Percentiles rank a stretch among this genome's conserved stretches.
phyloP scores from a whole-genome alignment of 2,329 filamentous ascomycete species.

The Diaporthe humulicola region DNA sequence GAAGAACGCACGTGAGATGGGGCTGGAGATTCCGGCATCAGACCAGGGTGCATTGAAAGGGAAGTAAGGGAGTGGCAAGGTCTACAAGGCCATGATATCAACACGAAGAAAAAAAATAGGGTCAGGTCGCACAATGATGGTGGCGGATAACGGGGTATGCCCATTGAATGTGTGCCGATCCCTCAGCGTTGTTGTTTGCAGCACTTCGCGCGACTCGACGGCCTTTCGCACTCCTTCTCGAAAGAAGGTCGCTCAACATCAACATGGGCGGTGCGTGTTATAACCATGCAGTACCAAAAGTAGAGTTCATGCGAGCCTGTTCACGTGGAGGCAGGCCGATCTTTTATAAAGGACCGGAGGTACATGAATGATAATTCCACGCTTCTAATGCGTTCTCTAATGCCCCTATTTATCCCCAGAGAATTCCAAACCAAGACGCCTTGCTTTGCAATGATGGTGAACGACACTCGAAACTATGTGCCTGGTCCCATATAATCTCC shows the following conservation, averaged over 20 bases:
- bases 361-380: conserved; percentile 3
- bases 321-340: background rate
- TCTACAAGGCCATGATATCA: background rate
- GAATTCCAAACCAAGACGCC: conserved; percentile 37
- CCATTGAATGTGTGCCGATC: background rate
- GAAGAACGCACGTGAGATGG: background rate
- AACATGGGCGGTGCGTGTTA: background rate
- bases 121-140: background rate
- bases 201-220: background rate
- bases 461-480: background rate
- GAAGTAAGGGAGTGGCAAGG: background rate
- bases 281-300: background rate
- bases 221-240: background rate
- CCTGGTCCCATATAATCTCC: conserved; percentile 6
- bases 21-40: no score
- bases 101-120: background rate
- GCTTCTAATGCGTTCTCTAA: conserved; percentile 32
- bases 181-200: background rate
- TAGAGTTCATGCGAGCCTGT: background rate
- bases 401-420: conserved; percentile 42
- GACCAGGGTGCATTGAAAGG: background rate
- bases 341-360: background rate
- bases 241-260: background rate
- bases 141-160: background rate
- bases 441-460: conserved; percentile 35